Percentiles rank a stretch among this genome's conserved stretches.
Evolutionary conservation across 805 yeast genomes (phyloP).

Genomic region (Metschnikowia vanudenii): DNA sequence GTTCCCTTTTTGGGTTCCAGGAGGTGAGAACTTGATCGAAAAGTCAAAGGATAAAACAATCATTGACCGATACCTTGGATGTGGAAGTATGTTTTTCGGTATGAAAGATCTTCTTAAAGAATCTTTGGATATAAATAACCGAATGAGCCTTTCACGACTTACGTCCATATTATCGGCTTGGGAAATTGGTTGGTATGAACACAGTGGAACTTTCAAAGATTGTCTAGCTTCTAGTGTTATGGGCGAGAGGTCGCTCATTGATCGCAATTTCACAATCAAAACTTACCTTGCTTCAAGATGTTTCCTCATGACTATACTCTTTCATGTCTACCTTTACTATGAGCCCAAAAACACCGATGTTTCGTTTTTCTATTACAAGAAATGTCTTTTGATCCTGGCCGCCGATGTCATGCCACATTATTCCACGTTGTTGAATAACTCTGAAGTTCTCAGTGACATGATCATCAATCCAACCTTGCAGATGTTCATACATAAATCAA

Average conservation of each 20-base stretch:
- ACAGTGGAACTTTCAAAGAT: slow-evolving; percentile 13
- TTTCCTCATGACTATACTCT: slow-evolving; percentile 19
- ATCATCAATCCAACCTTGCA: slow-evolving; percentile 23
- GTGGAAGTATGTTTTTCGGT: slow-evolving; percentile 5
- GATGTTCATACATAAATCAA: slow-evolving; percentile 30
- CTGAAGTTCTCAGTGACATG: slow-evolving; percentile 23
- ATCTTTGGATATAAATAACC: slow-evolving; percentile 10
- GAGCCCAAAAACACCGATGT: slow-evolving; percentile 12
- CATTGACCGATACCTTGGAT: slow-evolving; percentile 11
- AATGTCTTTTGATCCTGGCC: slow-evolving; percentile 15
- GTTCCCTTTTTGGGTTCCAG: slow-evolving; percentile 15
- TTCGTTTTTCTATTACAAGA: slow-evolving; percentile 18
- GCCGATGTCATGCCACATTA: slow-evolving; percentile 24
- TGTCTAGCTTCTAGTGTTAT: slow-evolving; percentile 5
- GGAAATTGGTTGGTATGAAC: slow-evolving; percentile 15
- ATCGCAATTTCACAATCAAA: slow-evolving; percentile 19
- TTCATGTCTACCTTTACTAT: slow-evolving; percentile 21
- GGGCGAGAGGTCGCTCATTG: slow-evolving; percentile 4
- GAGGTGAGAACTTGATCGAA: slow-evolving; percentile 18
- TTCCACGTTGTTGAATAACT: slow-evolving; percentile 15
- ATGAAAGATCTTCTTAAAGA: slow-evolving; percentile 9
- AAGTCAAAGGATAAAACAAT: slow-evolving; percentile 12
- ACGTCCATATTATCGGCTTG: slow-evolving; percentile 8
- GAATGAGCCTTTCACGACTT: slow-evolving; percentile 14
- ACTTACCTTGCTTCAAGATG: slow-evolving; percentile 16